Conservation (phyloP, 1,284 basidiomycete species). For the Leccinum solheimii region DNA sequence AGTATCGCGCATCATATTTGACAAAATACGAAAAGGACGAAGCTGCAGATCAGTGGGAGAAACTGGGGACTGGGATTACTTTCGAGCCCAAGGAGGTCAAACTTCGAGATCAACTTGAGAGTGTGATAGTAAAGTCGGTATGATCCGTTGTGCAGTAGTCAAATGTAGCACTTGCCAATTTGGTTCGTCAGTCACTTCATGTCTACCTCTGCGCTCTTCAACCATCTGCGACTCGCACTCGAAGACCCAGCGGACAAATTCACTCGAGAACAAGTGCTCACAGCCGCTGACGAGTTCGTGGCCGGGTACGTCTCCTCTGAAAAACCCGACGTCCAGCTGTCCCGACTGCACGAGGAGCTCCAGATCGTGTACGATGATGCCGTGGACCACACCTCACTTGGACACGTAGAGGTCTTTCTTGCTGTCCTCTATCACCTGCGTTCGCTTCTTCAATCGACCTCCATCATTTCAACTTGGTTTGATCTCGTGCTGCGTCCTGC, state of each 20-base stretch:
- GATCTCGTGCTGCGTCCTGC: slow-evolving; percentile 74
- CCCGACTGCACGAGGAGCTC: slow-evolving; percentile 64
- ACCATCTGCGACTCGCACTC: slow-evolving; percentile 56
- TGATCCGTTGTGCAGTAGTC: neutral
- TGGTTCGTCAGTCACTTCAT: slow-evolving; percentile 25
- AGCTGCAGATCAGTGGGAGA: slow-evolving; percentile 42
- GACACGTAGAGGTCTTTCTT: slow-evolving; percentile 66
- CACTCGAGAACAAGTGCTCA: slow-evolving; percentile 47
- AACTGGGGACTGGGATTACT: slow-evolving; percentile 13
- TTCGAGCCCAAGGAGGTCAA: slow-evolving; percentile 20
- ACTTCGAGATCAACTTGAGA: slow-evolving; percentile 1
- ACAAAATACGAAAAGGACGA: slow-evolving; percentile 38
- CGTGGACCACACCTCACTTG: slow-evolving; percentile 59
- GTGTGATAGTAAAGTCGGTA: neutral
- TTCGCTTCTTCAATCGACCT: slow-evolving; percentile 59
- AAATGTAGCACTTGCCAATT: slow-evolving; percentile 13
- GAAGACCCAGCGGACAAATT: slow-evolving; percentile 44
- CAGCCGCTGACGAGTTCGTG: slow-evolving; percentile 54
- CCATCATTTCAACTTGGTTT: slow-evolving; percentile 75
- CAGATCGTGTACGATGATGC: slow-evolving; percentile 61
- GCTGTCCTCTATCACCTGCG: slow-evolving; percentile 61
- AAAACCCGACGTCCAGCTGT: slow-evolving; percentile 45
- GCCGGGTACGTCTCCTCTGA: slow-evolving; percentile 46
- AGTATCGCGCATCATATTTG: slow-evolving; percentile 40
- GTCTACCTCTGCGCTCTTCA: slow-evolving; percentile 44